Evolutionary conservation across 1,139 yeast species (phyloP).

Genomic region (Casaregolazyma suthepensis): DNA sequence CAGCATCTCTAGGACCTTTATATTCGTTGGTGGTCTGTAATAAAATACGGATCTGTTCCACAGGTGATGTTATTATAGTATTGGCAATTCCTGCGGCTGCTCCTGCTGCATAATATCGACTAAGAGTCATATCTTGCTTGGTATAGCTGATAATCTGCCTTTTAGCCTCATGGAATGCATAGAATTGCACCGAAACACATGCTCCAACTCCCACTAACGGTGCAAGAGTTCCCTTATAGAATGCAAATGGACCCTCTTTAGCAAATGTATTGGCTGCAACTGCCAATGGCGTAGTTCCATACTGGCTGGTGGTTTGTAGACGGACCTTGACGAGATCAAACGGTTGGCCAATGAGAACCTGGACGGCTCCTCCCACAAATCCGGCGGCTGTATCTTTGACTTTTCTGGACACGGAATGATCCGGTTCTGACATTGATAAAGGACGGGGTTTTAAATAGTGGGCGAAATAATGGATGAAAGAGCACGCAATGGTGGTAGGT

Average conservation of each 20-base stretch:
- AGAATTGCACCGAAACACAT: constrained; percentile 77
- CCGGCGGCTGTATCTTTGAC: constrained; percentile 50
- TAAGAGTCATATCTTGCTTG: constrained; percentile 40
- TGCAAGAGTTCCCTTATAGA: constrained; percentile 82
- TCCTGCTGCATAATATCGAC: constrained; percentile 66
- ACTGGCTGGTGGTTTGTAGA: constrained; percentile 49
- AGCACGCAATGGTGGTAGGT: neutral
- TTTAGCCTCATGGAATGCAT: constrained; percentile 72
- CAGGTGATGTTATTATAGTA: constrained; percentile 65
- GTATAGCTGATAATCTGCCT: constrained; percentile 41
- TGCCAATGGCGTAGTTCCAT: constrained; percentile 40
- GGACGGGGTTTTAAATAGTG: neutral
- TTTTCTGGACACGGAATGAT: constrained; percentile 49
- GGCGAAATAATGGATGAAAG: neutral
- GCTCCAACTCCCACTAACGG: constrained; percentile 94
- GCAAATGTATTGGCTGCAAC: constrained; percentile 50
- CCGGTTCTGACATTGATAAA: constrained; percentile 24
- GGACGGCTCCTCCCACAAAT: constrained; percentile 55
- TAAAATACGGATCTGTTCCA: constrained; percentile 68
- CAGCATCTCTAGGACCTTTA: constrained; percentile 44
- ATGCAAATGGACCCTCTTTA: constrained; percentile 70
- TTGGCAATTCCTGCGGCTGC: constrained; percentile 75
- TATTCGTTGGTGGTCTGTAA: constrained; percentile 42
- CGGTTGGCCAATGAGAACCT: constrained; percentile 70
- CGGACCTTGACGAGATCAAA: constrained; percentile 65